Conservation (phyloP, 805 yeast species). For the Saccharomycopsis sp. region DNA sequence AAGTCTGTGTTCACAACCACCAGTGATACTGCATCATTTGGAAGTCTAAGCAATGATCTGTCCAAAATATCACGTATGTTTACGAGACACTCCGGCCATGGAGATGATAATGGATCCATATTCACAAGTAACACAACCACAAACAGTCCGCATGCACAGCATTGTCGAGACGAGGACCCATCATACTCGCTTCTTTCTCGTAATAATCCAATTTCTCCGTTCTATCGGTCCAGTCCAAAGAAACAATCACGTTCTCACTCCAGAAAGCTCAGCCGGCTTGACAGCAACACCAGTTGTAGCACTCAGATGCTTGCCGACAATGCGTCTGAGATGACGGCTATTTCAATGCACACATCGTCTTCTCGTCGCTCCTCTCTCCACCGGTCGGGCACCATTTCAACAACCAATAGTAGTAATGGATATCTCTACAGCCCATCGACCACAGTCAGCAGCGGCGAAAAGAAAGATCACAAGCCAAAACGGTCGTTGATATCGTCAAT, state of each 20-base stretch:
- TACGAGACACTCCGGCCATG: not conserved
- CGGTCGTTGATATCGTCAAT: not conserved
- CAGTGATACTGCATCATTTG: not conserved
- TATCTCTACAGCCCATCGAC: not conserved
- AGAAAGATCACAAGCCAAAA: not conserved
- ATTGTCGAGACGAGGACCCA: not conserved
- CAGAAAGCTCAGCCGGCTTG: not conserved
- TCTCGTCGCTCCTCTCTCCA: not conserved
- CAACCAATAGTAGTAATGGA: not conserved
- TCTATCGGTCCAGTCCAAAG: conserved; percentile 1
- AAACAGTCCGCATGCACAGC: not conserved
- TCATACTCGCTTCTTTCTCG: not conserved
- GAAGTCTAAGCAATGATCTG: not conserved
- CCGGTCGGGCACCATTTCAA: not conserved
- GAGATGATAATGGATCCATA: not conserved
- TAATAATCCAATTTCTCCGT: not conserved
- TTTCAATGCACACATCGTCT: not conserved
- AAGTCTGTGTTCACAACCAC: not conserved
- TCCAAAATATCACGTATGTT: not conserved
- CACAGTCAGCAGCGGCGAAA: not conserved
- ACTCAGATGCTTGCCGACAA: not conserved
- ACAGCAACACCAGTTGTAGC: not conserved
- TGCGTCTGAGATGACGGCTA: not conserved
- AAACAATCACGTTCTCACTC: not conserved
- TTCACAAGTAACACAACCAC: not conserved